phyloP scores from a whole-genome alignment of 2,329 filamentous ascomycete species.

The Elsinoe arachidis region DNA sequence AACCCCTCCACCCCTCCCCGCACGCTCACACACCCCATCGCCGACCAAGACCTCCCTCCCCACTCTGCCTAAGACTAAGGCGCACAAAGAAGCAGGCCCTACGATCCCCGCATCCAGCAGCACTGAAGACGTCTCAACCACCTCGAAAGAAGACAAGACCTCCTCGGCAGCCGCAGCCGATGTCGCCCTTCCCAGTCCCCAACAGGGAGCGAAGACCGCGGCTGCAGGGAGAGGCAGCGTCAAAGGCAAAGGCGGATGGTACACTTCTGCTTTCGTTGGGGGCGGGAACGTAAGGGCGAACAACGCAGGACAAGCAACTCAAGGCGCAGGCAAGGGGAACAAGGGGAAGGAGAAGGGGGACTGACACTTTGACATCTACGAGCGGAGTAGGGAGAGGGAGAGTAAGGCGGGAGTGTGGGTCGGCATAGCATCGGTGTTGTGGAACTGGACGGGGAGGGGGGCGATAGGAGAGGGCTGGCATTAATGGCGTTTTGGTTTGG shows the following conservation, averaged over 20 bases:
- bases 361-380: not conserved
- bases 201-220: not conserved
- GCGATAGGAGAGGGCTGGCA: not conserved
- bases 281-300: not conserved
- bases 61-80: not conserved
- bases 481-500: not conserved
- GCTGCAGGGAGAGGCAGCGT: not conserved
- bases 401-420: not conserved
- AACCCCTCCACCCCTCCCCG: conserved; percentile 12
- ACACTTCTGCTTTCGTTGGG: not conserved
- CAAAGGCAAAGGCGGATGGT: conserved; percentile 8
- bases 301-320: not conserved
- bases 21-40: not conserved
- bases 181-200: not conserved
- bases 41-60: not conserved
- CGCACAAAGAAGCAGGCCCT: not conserved
- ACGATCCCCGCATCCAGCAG: too few relatives aligned
- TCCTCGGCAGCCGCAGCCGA: not conserved
- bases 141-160: not conserved
- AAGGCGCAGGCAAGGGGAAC: not conserved
- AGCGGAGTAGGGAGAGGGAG: not conserved
- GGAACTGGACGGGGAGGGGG: not conserved
- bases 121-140: not conserved
- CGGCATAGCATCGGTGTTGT: not conserved
- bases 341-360: conserved; percentile 7